Base-by-base conservation (phyloP, 805 yeast genomes). In the Wickerhamomyces sydowiorum region DNA sequence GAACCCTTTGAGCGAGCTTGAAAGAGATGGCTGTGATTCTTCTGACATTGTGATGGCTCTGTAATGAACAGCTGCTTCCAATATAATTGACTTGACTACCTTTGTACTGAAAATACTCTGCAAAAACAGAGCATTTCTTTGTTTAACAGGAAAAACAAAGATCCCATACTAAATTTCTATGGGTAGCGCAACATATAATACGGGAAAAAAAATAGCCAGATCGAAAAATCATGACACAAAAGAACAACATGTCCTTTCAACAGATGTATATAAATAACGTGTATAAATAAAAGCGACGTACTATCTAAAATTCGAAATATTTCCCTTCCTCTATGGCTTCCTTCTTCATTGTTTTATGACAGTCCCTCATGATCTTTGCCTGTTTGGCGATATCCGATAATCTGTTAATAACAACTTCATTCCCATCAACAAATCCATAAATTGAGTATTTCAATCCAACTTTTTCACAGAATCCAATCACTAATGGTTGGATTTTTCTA, bases 391-490 rank as follows among this genome's bases (percentile, higher is more conserved):
- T 75, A 45, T 86, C 90, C 3, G 74, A 81, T 59, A 88, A 68
- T 50, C 80, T 80, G 31, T 74, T 65, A 47, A 88, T 73, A 10
- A 88, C 91, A 37, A 76, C 73, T 45, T 70, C 75, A 61, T 88
- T 88, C 2, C 96, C 96, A 49, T 76, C 71, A 5, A 76, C 77
- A 61, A 88, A 88, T 7, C 95, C 96, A 58, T 88, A 89, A 37
- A 87, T 86, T 7, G 89, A 80, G 57, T 89, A 88, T 45, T 76
- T 76, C 40, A 88, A 69, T 0, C 95, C 96, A 7, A 85, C 83
- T 20, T 77, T 76, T 34, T 79, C 66, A 61, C 96, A 87, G 53
- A 87, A 88, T 34, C 78, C 76, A 40, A 83, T 69, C 30, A 88
- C 93, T 36, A 66, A 66, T 1, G 81, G 78, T 57, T 89, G 96